A percentile compares a stretch with the other conserved stretches of the same genome.
These are phyloP conservation scores for Babesia gibsoni DNA, from an alignment of 169 alveolate genomes.

Conservation along the genomic window DNA sequence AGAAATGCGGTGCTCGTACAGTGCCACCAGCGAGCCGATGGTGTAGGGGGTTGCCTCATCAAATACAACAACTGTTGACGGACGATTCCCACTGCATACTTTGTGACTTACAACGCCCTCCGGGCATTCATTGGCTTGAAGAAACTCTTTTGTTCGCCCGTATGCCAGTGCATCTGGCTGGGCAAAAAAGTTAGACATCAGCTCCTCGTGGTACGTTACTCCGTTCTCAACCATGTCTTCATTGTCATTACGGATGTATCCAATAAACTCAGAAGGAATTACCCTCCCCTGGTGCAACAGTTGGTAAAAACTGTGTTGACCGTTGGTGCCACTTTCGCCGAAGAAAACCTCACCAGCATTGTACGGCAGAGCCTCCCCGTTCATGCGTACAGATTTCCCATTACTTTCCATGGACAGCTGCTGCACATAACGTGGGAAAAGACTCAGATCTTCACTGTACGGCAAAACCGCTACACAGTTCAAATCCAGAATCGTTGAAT, in stretches of 20 bases:
- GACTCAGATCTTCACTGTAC: slow-evolving; percentile 91
- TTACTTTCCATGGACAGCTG: slow-evolving; percentile 98
- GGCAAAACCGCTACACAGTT: slow-evolving; percentile 95
- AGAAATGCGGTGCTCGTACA: slow-evolving; percentile 97
- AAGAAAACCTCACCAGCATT: slow-evolving; percentile 93
- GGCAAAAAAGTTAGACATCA: slow-evolving; percentile 98
- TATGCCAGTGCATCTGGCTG: slow-evolving; percentile 98
- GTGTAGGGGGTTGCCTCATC: slow-evolving; percentile 84
- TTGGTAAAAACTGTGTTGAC: slow-evolving; percentile 96
- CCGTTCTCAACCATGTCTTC: slow-evolving; percentile 62
- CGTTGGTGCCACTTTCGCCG: slow-evolving; percentile 99
- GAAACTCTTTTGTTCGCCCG: slow-evolving; percentile 88
- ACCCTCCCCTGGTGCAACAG: slow-evolving; percentile 96
- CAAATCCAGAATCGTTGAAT: slow-evolving; percentile 85
- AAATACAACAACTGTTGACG: slow-evolving; percentile 86
- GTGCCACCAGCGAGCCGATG: slow-evolving; percentile 92
- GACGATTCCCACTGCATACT: slow-evolving; percentile 95
- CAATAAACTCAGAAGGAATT: slow-evolving; percentile 97
- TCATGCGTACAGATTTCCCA: slow-evolving; percentile 88
- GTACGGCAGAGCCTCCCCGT: slow-evolving; percentile 76
- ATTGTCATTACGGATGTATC: slow-evolving; percentile 90
- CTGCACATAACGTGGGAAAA: slow-evolving; percentile 95
- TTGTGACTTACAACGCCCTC: slow-evolving; percentile 86
- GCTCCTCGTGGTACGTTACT: slow-evolving; percentile 91
- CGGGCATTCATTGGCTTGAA: slow-evolving; percentile 76